Evolutionary conservation across 345 rosid genomes (phyloP), one percentile per base, ranked within the genome.

Genomic region (Excoecaria cochinchinensis): DNA sequence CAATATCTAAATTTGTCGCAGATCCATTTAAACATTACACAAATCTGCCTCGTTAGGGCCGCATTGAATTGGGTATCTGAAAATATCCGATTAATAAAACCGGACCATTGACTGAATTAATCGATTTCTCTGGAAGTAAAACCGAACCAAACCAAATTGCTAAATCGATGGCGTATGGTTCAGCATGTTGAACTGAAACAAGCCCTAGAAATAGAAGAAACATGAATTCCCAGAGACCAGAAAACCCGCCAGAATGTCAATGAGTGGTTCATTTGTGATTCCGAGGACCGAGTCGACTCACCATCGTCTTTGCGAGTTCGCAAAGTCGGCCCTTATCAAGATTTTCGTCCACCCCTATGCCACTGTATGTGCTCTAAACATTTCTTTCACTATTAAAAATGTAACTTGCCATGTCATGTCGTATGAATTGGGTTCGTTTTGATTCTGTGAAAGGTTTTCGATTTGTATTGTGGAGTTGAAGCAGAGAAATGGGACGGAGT

Each of bases 291-390:
- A 95, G 84, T 90, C 84, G 73, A 79, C 86, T 80, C 97, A 90
- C 85, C 84, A 88, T 36, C 94, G 98, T 36, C 94, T 95, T 80
- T 89, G 86, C 85, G 98, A 91, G 79, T 85, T 89, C 72, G 98
- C 97, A 17, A 90, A 87, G 80, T 82, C 85, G 38, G 98, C 97
- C 51, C 90, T 91, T 66, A 83, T 91, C 84, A 93, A 85, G 78
- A 95, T 93, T 76, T 95, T 93, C 85, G 87, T 86, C 46, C 95
- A 93, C 72, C 98, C 98, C 24, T 95, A 91, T 71, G 93, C 95
- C 67, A 89, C 95, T 39, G 99, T 91, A 59, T 15, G 31, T 70
- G 74, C n/a, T 31, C 70, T 56, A 3, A 61, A 64, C 69, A 51
- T 40, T 46, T 46, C 70, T 21, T 51, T 51, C 24, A 52, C 68